Percentiles rank a stretch among this genome's conserved stretches.
Evolutionary conservation across 345 rosid species (phyloP).

Genomic region (Dovyalis caffra): DNA sequence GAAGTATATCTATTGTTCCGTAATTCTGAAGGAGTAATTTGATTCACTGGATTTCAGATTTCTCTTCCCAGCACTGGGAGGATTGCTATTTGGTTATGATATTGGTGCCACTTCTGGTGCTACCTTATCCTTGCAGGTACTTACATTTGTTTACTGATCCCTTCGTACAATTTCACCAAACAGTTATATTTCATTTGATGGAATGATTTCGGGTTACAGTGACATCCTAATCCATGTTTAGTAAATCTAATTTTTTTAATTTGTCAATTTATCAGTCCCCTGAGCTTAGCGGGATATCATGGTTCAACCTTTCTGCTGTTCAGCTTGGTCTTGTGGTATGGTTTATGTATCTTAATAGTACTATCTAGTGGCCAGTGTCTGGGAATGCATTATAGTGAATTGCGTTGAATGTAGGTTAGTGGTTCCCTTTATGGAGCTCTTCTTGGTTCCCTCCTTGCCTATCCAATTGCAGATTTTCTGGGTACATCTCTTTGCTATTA

Average conservation of each 20-base stretch:
- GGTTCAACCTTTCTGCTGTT: constrained; percentile 83
- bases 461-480: constrained; percentile 84
- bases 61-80: constrained; percentile 90
- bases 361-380: constrained; percentile 9
- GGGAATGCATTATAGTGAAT: background rate
- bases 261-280: constrained; percentile 50
- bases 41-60: constrained; percentile 49
- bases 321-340: constrained; percentile 95
- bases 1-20: background rate
- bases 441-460: constrained; percentile 78
- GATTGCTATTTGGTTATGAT: constrained; percentile 88
- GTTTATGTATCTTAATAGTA: constrained; percentile 10
- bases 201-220: background rate
- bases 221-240: background rate
- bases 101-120: constrained; percentile 98
- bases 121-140: constrained; percentile 80
- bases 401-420: constrained; percentile 62
- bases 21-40: constrained; percentile 10
- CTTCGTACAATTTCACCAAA: background rate
- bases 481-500: constrained; percentile 44
- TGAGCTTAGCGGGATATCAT: constrained; percentile 81
- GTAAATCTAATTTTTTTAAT: constrained; percentile 21
- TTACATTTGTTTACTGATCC: constrained; percentile 4
- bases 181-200: background rate
- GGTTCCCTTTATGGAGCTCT: constrained; percentile 98